Percentiles rank a stretch among this genome's conserved stretches.
Evolutionary conservation across 345 rosid genomes (phyloP).

Genomic region (Hibiscus trionum): DNA sequence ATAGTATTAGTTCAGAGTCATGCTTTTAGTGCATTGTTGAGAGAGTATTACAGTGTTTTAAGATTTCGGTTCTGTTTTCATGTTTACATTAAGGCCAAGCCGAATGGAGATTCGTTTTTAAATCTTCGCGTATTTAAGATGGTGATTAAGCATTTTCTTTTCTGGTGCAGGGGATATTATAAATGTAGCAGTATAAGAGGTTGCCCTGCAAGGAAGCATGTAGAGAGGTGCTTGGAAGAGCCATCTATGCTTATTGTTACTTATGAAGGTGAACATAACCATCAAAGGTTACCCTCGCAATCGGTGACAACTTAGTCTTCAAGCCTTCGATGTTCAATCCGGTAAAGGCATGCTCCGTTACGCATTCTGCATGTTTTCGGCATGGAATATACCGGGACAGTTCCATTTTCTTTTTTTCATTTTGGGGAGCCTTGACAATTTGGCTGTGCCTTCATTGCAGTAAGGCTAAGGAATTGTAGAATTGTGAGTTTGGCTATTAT

Average conservation of each 20-base stretch:
- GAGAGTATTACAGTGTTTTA: no score
- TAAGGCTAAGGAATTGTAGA: no score
- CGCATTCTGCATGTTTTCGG: constrained; percentile 21
- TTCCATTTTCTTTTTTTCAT: no score
- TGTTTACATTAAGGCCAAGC: background rate
- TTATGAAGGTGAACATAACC: constrained; percentile 93
- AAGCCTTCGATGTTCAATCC: background rate
- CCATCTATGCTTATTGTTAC: constrained; percentile 86
- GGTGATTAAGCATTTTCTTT: background rate
- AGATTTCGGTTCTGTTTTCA: no score
- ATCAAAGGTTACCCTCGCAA: constrained; percentile 57
- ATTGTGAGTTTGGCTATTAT: no score
- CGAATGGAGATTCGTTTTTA: background rate
- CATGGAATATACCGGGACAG: no score
- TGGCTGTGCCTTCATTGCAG: no score
- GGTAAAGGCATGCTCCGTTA: constrained; percentile 37
- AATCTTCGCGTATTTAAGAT: background rate
- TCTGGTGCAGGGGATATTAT: constrained; percentile 74
- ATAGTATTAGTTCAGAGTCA: no score
- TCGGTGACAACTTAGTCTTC: constrained; percentile 37
- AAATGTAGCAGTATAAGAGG: constrained; percentile 98
- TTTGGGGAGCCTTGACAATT: no score
- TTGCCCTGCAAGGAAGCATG: constrained; percentile 98
- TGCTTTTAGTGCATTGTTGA: no score
- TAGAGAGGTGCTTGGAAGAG: constrained; percentile 86